phyloP scores from a whole-genome alignment of 164 flowering plant species.

The Buxus sempervirens region DNA sequence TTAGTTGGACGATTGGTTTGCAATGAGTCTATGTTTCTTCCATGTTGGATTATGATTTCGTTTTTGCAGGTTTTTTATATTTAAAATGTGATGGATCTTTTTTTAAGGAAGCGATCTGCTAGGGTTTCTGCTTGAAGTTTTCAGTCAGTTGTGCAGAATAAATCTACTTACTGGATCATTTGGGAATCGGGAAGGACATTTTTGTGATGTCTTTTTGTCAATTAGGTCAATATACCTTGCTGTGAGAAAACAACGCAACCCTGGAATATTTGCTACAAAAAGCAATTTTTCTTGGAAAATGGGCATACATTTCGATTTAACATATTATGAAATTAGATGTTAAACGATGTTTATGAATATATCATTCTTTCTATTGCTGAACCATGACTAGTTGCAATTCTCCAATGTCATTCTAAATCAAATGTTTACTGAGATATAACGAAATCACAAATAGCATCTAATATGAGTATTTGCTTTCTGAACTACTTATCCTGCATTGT shows the following conservation, averaged over 20 bases:
- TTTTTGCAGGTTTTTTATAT: too few relatives aligned
- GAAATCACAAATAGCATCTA: not conserved
- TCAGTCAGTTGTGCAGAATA: too few relatives aligned
- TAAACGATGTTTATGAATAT: not conserved
- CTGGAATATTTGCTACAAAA: too few relatives aligned
- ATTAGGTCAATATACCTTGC: too few relatives aligned
- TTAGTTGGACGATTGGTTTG: not conserved
- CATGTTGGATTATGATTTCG: not conserved
- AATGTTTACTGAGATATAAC: not conserved
- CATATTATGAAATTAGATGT: too few relatives aligned
- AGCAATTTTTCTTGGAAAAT: too few relatives aligned
- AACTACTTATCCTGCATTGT: not conserved
- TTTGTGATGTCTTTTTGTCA: too few relatives aligned
- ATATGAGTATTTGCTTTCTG: not conserved
- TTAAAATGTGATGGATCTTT: not conserved
- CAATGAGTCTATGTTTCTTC: not conserved
- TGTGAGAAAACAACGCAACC: too few relatives aligned
- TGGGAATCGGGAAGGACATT: too few relatives aligned
- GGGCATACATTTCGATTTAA: too few relatives aligned
- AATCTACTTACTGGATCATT: too few relatives aligned
- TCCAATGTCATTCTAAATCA: not conserved
- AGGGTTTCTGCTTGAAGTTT: not conserved
- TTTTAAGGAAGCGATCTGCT: not conserved
- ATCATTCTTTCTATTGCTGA: not conserved
- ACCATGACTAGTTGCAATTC: not conserved